phyloP scores from a whole-genome alignment of 495 filamentous ascomycete species.

The Daldinia bambusicola region DNA sequence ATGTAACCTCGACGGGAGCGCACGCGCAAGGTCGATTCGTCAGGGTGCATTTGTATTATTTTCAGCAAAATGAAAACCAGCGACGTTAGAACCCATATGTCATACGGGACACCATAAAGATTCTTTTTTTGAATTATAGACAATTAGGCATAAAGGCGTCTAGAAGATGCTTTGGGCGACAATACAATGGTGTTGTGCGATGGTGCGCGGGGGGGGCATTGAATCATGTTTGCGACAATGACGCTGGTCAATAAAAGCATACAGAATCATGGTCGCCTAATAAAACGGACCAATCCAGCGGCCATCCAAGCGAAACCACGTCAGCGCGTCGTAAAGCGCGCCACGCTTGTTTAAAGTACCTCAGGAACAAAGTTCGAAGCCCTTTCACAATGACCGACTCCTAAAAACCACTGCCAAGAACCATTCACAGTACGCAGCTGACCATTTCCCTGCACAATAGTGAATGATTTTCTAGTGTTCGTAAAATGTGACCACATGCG shows the following conservation, averaged over 20 bases:
- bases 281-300: not conserved
- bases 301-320: constrained; percentile 37
- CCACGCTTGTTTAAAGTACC: constrained; percentile 20
- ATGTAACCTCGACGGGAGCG: constrained; percentile 6
- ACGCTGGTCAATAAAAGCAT: constrained; percentile 26
- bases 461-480: not conserved
- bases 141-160: constrained; percentile 36
- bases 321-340: constrained; percentile 17
- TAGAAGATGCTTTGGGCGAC: constrained; percentile 18
- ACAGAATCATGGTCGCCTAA: constrained; percentile 22
- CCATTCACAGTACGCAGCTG: not conserved
- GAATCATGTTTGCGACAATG: constrained; percentile 12
- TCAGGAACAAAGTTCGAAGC: not conserved
- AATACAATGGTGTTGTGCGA: constrained; percentile 24
- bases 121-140: constrained; percentile 9
- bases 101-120: constrained; percentile 13
- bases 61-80: constrained; percentile 7
- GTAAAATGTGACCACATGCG: not conserved
- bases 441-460: not conserved
- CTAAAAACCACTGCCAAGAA: not conserved
- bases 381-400: not conserved
- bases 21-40: not conserved
- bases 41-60: constrained; percentile 37
- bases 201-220: constrained; percentile 13
- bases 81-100: not conserved